A percentile compares a stretch with the other conserved stretches of the same genome.
Conservation (phyloP, 176 grass and related monocot genomes). For the Cenchrus fungigraminus region DNA sequence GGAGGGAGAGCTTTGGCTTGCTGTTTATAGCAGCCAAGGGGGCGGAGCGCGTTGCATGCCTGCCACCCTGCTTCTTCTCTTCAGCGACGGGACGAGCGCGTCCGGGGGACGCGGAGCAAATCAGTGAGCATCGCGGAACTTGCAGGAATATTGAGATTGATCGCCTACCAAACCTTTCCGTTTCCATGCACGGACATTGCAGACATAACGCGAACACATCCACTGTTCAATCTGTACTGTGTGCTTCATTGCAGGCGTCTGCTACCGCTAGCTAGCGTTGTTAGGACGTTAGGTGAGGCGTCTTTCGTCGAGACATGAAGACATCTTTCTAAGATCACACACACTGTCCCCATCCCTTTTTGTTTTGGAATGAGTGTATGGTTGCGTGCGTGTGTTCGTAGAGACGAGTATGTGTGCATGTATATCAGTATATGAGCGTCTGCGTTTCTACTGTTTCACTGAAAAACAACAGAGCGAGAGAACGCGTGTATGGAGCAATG, state of each 20-base stretch:
- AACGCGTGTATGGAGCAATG: too few relatives aligned
- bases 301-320: not conserved
- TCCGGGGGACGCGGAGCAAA: conserved; percentile 40
- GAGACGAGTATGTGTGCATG: too few relatives aligned
- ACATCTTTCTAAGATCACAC: too few relatives aligned
- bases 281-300: not conserved
- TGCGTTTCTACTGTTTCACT: too few relatives aligned
- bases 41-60: too few relatives aligned
- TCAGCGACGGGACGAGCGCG: conserved; percentile 21
- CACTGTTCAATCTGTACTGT: not conserved
- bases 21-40: conserved; percentile 24
- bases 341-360: too few relatives aligned
- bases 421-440: too few relatives aligned
- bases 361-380: too few relatives aligned
- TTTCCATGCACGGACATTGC: not conserved
- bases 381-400: too few relatives aligned
- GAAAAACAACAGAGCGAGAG: too few relatives aligned
- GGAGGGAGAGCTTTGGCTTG: not conserved
- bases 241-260: not conserved
- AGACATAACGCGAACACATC: not conserved
- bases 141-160: not conserved
- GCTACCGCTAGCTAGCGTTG: not conserved
- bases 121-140: not conserved
- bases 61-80: not conserved
- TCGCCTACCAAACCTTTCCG: conserved; percentile 30